Conservation (phyloP, 2,329 filamentous ascomycete species). For the Aspergillus sp. region DNA sequence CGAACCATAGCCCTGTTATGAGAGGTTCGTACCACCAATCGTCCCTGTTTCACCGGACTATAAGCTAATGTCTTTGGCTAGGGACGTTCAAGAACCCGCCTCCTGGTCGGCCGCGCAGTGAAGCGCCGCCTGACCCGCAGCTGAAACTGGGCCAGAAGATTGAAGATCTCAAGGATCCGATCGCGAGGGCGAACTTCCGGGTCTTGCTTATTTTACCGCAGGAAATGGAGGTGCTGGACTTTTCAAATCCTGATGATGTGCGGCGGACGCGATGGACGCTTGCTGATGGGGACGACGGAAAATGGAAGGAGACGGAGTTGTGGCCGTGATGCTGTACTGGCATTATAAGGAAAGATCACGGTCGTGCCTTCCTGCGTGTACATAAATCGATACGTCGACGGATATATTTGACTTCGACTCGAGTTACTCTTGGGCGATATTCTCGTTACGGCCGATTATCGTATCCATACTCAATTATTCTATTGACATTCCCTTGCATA, state of each 20-base stretch:
- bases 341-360: too few relatives aligned
- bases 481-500: too few relatives aligned
- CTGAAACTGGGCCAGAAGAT: slow-evolving; percentile 63
- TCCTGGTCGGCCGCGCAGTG: slow-evolving; percentile 61
- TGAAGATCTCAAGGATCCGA: slow-evolving; percentile 64
- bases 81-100: slow-evolving; percentile 72
- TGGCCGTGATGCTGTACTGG: slow-evolving; percentile 54
- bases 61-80: slow-evolving; percentile 1
- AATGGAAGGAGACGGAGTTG: slow-evolving; percentile 68
- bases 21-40: slow-evolving; percentile 52
- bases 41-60: background rate
- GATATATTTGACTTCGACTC: background rate
- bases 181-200: slow-evolving; percentile 74
- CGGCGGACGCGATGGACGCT: slow-evolving; percentile 68
- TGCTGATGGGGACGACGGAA: slow-evolving; percentile 42
- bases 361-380: background rate
- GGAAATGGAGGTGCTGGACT: slow-evolving; percentile 72
- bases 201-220: slow-evolving; percentile 84
- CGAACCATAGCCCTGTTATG: slow-evolving; percentile 79
- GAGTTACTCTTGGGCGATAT: too few relatives aligned
- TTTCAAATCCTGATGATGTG: slow-evolving; percentile 64
- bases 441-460: too few relatives aligned
- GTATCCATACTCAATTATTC: too few relatives aligned
- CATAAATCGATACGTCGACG: background rate
- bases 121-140: slow-evolving; percentile 48